phyloP scores from a whole-genome alignment of 73 alveolate species.

The Blepharisma stoltei region DNA sequence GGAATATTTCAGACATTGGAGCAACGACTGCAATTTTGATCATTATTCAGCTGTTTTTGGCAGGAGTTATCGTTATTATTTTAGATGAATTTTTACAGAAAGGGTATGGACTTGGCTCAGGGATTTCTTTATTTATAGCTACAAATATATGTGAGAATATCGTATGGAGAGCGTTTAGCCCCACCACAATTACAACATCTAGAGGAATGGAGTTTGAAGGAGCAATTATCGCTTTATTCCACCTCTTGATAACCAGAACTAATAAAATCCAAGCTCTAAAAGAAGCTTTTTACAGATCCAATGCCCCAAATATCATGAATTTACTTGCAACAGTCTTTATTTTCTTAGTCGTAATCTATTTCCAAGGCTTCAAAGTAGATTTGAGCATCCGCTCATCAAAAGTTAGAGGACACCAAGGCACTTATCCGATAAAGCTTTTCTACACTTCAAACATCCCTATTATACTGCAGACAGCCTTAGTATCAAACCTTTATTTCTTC shows the following conservation, averaged over 20 bases:
- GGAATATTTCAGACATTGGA: conserved; percentile 88
- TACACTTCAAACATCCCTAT: conserved; percentile 99
- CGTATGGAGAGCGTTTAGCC: conserved; percentile 99
- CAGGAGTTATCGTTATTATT: conserved; percentile 97
- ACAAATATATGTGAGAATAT: conserved; percentile 98
- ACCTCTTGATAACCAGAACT: conserved; percentile 90
- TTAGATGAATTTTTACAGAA: conserved; percentile 82
- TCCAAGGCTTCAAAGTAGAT: conserved; percentile 97
- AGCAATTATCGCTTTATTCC: conserved; percentile 98
- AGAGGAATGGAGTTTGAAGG: conserved; percentile 99
- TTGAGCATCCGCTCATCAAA: conserved; percentile 75
- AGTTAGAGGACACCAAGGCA: conserved; percentile 91
- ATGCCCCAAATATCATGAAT: conserved; percentile 95
- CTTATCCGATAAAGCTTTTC: conserved; percentile 99
- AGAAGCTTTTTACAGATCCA: conserved; percentile 92
- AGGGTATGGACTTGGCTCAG: conserved; percentile 99
- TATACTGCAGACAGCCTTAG: conserved; percentile 98
- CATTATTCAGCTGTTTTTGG: conserved; percentile 90
- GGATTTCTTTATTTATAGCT: conserved; percentile 99
- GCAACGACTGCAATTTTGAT: conserved; percentile 88
- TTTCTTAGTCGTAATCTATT: conserved; percentile 96
- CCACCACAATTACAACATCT: conserved; percentile 96
- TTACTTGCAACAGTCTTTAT: conserved; percentile 96
- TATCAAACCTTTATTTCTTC: conserved; percentile 98
- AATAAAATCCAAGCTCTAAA: conserved; percentile 88